phyloP scores from a whole-genome alignment of 306 rosid species.

The Prosopis cineraria region DNA sequence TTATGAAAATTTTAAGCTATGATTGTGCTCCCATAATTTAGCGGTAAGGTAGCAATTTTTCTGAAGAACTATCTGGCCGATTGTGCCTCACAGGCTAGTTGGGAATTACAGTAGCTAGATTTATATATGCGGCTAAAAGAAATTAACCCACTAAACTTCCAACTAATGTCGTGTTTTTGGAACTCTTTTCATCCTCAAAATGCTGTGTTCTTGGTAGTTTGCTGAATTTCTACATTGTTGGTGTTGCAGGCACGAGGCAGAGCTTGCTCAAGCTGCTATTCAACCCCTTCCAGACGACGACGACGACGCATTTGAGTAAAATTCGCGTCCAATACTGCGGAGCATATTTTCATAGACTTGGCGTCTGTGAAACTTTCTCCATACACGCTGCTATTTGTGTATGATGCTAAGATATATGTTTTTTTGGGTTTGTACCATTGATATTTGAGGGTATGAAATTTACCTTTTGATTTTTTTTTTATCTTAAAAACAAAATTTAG shows the following conservation, averaged over 20 bases:
- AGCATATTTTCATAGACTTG: not conserved
- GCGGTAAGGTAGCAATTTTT: not conserved
- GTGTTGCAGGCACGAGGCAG: conserved; percentile 67
- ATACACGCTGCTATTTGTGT: not conserved
- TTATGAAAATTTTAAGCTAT: not conserved
- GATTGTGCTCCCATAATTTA: not conserved
- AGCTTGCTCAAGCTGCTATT: conserved; percentile 56
- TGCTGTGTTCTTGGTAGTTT: not conserved
- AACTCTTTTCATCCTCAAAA: not conserved
- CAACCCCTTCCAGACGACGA: conserved; percentile 89
- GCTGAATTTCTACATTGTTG: not conserved
- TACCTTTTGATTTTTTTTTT: not conserved
- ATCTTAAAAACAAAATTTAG: not conserved
- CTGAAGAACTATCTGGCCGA: not conserved
- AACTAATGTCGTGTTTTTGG: not conserved
- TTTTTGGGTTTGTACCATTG: not conserved
- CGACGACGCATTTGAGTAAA: conserved; percentile 65
- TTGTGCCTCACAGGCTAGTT: not conserved
- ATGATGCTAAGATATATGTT: not conserved
- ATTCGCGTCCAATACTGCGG: not conserved
- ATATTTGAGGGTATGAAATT: not conserved
- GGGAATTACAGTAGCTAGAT: not conserved
- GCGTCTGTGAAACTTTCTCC: not conserved
- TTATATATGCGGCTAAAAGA: not conserved
- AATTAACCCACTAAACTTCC: not conserved